A percentile compares a stretch with the other conserved stretches of the same genome.
These are phyloP conservation scores for Rhynchospora pubera DNA, from an alignment of 176 grass and related monocot species.

Conservation along the genomic window DNA sequence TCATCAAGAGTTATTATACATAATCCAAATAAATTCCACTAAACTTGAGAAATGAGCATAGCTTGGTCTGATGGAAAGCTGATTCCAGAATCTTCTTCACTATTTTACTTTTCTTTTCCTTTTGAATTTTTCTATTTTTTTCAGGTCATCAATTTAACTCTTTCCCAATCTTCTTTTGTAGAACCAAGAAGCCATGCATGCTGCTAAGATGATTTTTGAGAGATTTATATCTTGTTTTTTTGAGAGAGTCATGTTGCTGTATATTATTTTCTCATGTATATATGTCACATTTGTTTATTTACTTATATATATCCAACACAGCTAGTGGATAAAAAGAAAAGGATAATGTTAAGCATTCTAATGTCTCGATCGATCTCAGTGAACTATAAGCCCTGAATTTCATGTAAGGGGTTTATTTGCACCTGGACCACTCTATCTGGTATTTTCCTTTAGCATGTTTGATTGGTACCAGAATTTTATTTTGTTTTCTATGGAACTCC, in stretches of 20 bases:
- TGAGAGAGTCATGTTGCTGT: neutral
- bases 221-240: neutral
- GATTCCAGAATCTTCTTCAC: neutral
- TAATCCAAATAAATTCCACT: neutral
- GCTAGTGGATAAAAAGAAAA: neutral
- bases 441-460: neutral
- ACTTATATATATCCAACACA: neutral
- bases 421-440: neutral
- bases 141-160: neutral
- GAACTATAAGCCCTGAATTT: neutral
- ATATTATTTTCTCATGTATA: neutral
- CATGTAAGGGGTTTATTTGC: neutral
- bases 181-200: neutral
- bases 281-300: neutral
- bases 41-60: neutral
- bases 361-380: neutral
- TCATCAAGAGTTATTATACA: neutral
- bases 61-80: neutral
- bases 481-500: too few relatives aligned
- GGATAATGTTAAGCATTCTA: neutral
- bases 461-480: neutral
- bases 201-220: neutral
- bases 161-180: neutral
- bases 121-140: neutral
- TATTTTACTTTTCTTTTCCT: neutral